Base-by-base conservation (phyloP, 352 stramenopile species). In the Lagenidium sp. region DNA sequence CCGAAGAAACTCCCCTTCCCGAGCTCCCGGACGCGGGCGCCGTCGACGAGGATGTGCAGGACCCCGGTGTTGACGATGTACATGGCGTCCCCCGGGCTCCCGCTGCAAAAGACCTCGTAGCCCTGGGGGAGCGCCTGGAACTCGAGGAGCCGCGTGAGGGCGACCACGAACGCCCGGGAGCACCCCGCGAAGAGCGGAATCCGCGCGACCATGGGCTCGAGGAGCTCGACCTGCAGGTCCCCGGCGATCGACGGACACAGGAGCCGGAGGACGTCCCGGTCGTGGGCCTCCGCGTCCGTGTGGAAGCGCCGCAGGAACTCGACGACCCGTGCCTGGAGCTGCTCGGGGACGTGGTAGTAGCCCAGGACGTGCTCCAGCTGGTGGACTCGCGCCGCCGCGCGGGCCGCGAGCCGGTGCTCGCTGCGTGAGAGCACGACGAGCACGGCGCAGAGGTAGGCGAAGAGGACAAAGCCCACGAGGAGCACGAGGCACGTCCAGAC, bases 341-440 rank as follows among this genome's bases (percentile, higher is more conserved):
- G 30, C 8, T 78, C 63, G 1, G 73, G 76, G 0, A 84, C 71
- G 12, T 57, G 70, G 41, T 86, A 71, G 30, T 85, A 88, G 1
- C 50, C 68, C 8, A 88, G 50, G 1, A 85, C 23, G 26, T 88
- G 75, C 31, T 67, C 69, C 4, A 88, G 56, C 37, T 88, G 76
- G 15, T 82, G 71, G 31, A 88, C 70, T 4, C 69, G 65, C 0
- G 76, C 70, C 18, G 83, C 66, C 1, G 66, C 59, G 11, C 51
- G 20, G 7, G 68, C 50, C 5, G 63, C 47, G 8, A 69, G 53
- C 23, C 64, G 66, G 24, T 63, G 75, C 36, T 89, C 71, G 12
- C 70, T 81, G 51, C 82, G 85, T 6, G 73, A 82, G 12, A 86
- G 44, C 55, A 86, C 73, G 36, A 84, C 82, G 23, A 85, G 58